phyloP scores from a whole-genome alignment of 352 stramenopile species.

The Pythium aristosporum region DNA sequence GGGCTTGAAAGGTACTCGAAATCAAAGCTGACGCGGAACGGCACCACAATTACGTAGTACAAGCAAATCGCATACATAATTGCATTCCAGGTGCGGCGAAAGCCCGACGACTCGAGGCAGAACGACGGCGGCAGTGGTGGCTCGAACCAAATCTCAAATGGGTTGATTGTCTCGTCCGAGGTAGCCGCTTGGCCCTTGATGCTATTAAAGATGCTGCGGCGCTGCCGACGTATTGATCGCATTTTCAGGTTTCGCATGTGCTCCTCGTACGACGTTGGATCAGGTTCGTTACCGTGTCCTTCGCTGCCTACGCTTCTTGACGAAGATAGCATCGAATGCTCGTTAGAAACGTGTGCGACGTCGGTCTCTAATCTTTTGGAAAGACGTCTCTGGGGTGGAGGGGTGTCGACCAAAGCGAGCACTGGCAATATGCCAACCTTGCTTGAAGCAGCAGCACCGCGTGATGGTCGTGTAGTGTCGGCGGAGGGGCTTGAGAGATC shows the following conservation, averaged over 20 bases:
- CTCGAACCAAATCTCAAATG: constrained; percentile 32
- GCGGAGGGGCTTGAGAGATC: not conserved
- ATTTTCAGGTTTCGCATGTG: constrained; percentile 13
- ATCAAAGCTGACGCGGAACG: constrained; percentile 37
- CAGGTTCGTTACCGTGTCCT: not conserved
- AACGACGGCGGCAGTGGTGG: constrained; percentile 27
- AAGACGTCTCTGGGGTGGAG: too few species aligned
- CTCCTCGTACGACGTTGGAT: constrained; percentile 5
- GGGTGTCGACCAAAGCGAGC: too few species aligned
- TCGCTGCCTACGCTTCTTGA: not conserved
- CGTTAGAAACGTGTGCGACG: not conserved
- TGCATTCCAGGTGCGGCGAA: constrained; percentile 27
- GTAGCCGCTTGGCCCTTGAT: constrained; percentile 1
- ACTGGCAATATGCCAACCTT: too few species aligned
- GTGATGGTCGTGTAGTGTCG: not conserved
- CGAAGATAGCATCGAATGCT: not conserved
- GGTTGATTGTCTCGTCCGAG: constrained; percentile 12
- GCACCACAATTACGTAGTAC: constrained; percentile 37
- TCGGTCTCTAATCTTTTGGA: too few species aligned
- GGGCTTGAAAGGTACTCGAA: constrained; percentile 28
- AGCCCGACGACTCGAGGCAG: constrained; percentile 29
- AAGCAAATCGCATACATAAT: constrained; percentile 34
- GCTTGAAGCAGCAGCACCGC: not conserved
- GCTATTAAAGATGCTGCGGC: constrained; percentile 9
- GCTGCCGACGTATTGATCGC: constrained; percentile 10